phyloP scores from a whole-genome alignment of 192 early-diverging fungal genomes.

The Backusella mclennaniae region DNA sequence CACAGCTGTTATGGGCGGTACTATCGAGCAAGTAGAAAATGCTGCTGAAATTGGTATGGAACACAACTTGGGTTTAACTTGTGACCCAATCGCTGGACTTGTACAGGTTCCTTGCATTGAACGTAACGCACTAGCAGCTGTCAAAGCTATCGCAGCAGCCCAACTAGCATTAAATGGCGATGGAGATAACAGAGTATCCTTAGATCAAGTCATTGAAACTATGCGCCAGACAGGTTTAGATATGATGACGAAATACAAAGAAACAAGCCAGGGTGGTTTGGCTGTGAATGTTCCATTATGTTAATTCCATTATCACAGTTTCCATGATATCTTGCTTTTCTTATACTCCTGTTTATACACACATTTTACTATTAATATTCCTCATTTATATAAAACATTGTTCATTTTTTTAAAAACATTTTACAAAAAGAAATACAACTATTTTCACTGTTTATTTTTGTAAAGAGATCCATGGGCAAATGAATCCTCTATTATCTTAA shows the following conservation, averaged over 20 bases:
- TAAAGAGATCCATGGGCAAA: too few species aligned
- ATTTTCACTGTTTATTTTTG: too few species aligned
- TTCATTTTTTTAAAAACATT: too few species aligned
- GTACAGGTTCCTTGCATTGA: slow-evolving; percentile 98
- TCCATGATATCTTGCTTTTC: neutral
- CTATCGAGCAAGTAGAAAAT: slow-evolving; percentile 87
- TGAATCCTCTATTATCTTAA: too few species aligned
- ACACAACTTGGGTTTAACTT: slow-evolving; percentile 78
- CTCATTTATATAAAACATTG: neutral
- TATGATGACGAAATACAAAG: slow-evolving; percentile 97
- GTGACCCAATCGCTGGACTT: slow-evolving; percentile 86
- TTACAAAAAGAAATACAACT: too few species aligned
- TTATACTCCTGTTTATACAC: neutral
- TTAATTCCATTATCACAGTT: slow-evolving; percentile 14
- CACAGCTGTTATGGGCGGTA: slow-evolving; percentile 92
- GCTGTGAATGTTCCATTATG: slow-evolving; percentile 86
- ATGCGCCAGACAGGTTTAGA: slow-evolving; percentile 91
- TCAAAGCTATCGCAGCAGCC: slow-evolving; percentile 93
- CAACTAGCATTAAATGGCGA: slow-evolving; percentile 92
- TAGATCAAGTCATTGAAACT: slow-evolving; percentile 92
- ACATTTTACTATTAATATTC: neutral
- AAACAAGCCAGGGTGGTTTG: slow-evolving; percentile 90
- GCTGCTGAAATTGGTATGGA: slow-evolving; percentile 97
- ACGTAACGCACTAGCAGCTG: slow-evolving; percentile 88
- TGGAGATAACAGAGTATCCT: slow-evolving; percentile 80